Conservation (phyloP, 2,329 filamentous ascomycete species). For the Elsinoe ampelina region DNA sequence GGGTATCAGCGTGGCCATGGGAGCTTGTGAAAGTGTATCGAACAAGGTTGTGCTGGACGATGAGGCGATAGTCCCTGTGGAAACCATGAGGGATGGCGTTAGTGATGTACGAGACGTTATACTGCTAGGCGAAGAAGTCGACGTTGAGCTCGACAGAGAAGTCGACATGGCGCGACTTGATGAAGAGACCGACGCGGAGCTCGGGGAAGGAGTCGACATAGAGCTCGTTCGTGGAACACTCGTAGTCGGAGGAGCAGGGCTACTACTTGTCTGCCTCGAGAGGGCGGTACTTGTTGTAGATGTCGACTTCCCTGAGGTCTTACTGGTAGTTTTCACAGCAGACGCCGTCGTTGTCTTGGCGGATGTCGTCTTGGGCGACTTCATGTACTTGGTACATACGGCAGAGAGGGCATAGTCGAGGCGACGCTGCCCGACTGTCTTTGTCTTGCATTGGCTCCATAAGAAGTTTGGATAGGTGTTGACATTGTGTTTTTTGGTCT, state of each 20-base stretch:
- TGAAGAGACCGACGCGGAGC: too few species aligned
- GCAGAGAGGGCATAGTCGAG: not conserved
- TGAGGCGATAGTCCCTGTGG: not conserved
- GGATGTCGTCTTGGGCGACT: not conserved
- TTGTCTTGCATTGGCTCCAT: not conserved
- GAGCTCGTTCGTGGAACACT: too few species aligned
- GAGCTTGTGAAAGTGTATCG: not conserved
- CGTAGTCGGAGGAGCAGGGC: too few species aligned
- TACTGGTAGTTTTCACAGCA: not conserved
- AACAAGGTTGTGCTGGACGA: not conserved
- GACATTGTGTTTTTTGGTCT: not conserved
- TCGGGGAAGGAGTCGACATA: too few species aligned
- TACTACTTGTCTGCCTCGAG: too few species aligned
- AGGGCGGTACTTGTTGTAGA: too few species aligned
- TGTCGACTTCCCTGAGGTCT: too few species aligned
- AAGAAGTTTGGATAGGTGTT: not conserved
- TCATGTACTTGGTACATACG: not conserved
- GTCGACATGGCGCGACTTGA: too few species aligned
- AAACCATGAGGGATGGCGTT: not conserved
- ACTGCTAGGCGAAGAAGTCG: not conserved
- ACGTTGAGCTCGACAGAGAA: not conserved
- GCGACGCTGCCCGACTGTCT: not conserved
- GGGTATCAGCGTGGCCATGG: not conserved
- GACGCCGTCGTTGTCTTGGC: not conserved
- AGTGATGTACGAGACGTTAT: not conserved